phyloP scores from a whole-genome alignment of 2,329 filamentous ascomycete genomes.

The Xylariales sp. region DNA sequence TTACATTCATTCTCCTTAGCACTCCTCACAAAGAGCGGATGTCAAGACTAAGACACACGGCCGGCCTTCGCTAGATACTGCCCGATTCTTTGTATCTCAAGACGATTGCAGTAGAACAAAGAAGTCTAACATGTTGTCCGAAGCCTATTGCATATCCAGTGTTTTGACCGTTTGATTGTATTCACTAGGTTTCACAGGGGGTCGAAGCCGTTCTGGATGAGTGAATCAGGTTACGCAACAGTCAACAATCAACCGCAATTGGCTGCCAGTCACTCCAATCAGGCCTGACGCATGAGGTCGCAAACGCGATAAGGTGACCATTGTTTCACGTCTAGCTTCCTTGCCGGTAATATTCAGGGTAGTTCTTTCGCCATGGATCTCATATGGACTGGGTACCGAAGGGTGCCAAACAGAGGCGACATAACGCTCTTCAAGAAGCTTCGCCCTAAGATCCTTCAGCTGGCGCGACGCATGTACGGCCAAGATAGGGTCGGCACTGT shows the following conservation, averaged over 20 bases:
- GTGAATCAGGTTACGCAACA: neutral
- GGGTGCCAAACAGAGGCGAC: slow-evolving; percentile 5
- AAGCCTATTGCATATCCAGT: no score
- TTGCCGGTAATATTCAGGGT: neutral
- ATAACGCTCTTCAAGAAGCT: slow-evolving; percentile 4
- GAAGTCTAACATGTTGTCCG: neutral
- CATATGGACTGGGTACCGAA: slow-evolving; percentile 8
- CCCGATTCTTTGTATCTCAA: slow-evolving; percentile 1
- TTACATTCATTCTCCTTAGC: no score
- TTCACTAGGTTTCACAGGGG: neutral
- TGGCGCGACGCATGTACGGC: slow-evolving; percentile 10
- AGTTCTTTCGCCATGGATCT: slow-evolving; percentile 1
- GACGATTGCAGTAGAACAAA: slow-evolving; percentile 4
- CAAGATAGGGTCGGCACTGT: neutral
- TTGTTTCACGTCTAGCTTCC: no score
- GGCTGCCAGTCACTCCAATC: neutral
- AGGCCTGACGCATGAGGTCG: neutral
- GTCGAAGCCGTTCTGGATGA: neutral
- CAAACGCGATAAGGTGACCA: neutral
- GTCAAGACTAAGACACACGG: no score
- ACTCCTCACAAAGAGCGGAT: no score
- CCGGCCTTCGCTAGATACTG: neutral
- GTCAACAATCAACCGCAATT: neutral
- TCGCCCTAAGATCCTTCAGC: slow-evolving; percentile 2
- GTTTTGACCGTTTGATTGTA: no score